Conservation (phyloP, 116 monocot species). For the Phalaenopsis hybrid region DNA sequence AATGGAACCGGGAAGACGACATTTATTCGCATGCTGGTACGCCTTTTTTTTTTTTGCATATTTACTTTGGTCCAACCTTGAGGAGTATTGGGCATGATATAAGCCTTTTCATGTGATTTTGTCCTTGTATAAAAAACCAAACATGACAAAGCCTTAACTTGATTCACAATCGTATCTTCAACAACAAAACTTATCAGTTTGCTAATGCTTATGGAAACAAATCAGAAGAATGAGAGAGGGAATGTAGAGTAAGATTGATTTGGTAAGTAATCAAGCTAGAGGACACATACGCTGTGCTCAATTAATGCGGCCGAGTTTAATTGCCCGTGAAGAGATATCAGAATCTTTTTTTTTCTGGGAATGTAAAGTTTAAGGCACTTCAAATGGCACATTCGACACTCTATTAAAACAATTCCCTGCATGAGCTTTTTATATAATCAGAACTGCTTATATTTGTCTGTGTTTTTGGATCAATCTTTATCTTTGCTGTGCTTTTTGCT, state of each 20-base stretch:
- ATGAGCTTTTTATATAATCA: too few species aligned
- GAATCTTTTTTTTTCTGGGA: not conserved
- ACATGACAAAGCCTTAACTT: not conserved
- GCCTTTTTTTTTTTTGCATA: not conserved
- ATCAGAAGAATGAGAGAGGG: too few species aligned
- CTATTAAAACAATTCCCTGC: too few species aligned
- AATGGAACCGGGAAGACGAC: slow-evolving; percentile 62
- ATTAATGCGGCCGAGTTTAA: not conserved
- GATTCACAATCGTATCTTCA: not conserved
- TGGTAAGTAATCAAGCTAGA: not conserved
- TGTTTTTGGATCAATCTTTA: too few species aligned
- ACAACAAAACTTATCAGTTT: not conserved
- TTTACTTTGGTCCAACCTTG: not conserved
- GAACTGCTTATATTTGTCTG: too few species aligned
- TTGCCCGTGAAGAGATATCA: not conserved
- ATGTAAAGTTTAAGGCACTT: not conserved
- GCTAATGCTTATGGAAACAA: too few species aligned
- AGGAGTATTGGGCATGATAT: not conserved
- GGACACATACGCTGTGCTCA: not conserved
- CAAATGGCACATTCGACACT: too few species aligned
- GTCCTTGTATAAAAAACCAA: not conserved
- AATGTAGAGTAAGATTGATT: not conserved
- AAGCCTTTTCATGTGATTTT: not conserved
- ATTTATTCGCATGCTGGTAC: slow-evolving; percentile 38
- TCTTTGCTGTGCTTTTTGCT: too few species aligned